phyloP scores from a whole-genome alignment of 225 moss, liverwort and hornwort species.

The Thuidium tamariscinum region DNA sequence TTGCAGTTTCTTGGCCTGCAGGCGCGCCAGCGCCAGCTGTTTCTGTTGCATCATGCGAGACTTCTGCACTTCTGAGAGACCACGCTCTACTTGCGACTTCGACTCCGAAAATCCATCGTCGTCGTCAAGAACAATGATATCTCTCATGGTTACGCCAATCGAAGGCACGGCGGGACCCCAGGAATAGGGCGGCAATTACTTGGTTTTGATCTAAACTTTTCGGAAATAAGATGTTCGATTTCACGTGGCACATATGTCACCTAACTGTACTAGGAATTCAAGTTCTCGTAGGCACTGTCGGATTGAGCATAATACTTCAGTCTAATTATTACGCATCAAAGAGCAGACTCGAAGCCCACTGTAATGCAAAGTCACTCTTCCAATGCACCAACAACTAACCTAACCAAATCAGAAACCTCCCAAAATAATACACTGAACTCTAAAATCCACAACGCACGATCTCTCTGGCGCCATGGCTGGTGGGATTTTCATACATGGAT shows the following conservation, averaged over 20 bases:
- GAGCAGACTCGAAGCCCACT: not conserved
- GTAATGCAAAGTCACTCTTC: not conserved
- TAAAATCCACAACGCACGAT: not conserved
- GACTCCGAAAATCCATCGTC: conserved; percentile 16
- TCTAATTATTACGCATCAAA: not conserved
- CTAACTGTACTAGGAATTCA: not conserved
- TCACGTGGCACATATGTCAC: not conserved
- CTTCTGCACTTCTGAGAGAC: conserved; percentile 44
- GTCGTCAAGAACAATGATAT: conserved; percentile 39
- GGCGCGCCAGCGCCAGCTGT: conserved; percentile 49
- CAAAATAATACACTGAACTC: not conserved
- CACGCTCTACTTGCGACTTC: not conserved
- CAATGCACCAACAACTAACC: not conserved
- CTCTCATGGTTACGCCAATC: not conserved
- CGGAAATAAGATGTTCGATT: not conserved
- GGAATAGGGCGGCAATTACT: not conserved
- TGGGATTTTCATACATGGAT: not conserved
- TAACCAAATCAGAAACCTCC: not conserved
- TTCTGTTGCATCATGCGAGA: conserved; percentile 64
- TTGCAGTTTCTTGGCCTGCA: conserved; percentile 33
- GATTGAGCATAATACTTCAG: not conserved
- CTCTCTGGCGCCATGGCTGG: not conserved
- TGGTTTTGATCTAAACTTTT: not conserved
- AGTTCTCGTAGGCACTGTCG: not conserved
- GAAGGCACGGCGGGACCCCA: not conserved